These are phyloP conservation scores for Grosmannia clavigera DNA, from an alignment of 2,329 filamentous ascomycete species.

Conservation along the genomic window DNA sequence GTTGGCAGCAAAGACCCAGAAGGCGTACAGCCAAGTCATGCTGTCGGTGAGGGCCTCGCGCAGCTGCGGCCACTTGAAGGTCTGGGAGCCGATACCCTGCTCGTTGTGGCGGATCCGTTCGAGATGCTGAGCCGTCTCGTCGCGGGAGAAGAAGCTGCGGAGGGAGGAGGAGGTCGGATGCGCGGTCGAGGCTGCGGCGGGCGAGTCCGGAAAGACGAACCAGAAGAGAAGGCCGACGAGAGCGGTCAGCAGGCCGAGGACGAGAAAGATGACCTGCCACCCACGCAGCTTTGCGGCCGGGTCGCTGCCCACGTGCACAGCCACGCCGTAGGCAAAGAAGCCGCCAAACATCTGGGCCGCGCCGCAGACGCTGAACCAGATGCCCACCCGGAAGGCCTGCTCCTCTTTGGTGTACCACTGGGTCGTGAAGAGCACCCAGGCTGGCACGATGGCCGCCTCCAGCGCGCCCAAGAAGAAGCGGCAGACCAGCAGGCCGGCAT, in stretches of 20 bases:
- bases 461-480: constrained; percentile 17
- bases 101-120: constrained; percentile 23
- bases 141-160: constrained; percentile 17
- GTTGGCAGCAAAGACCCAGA: constrained; percentile 9
- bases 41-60: constrained; percentile 8
- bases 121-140: constrained; percentile 17
- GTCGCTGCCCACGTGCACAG: constrained; percentile 10
- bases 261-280: constrained; percentile 18
- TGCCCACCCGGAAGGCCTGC: constrained; percentile 39
- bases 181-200: constrained; percentile 18
- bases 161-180: neutral
- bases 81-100: constrained; percentile 18
- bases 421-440: constrained; percentile 20
- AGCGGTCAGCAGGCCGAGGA: constrained; percentile 19
- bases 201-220: constrained; percentile 21
- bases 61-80: constrained; percentile 8
- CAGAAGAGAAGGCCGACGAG: constrained; percentile 15
- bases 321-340: constrained; percentile 26
- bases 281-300: neutral
- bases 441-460: constrained; percentile 16
- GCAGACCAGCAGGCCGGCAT: constrained; percentile 11
- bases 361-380: constrained; percentile 52
- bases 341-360: constrained; percentile 26
- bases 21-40: constrained; percentile 11
- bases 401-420: constrained; percentile 18